These are phyloP conservation scores for Terana coerulea DNA, from an alignment of 768 basidiomycete genomes.

Conservation along the genomic window DNA sequence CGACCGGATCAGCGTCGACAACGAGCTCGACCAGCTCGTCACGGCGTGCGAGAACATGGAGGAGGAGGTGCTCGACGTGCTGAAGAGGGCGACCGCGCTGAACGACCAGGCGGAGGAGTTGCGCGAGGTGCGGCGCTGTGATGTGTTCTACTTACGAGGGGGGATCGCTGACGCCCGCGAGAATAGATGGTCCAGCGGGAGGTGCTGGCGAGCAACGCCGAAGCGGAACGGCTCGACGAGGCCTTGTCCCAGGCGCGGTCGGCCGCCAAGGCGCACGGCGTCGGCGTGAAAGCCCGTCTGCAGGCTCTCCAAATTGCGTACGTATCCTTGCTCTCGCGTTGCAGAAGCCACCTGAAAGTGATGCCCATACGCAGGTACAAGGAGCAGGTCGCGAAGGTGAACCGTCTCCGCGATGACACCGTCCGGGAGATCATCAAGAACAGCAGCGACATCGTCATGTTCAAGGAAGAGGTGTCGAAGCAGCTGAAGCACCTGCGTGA, in stretches of 20 bases:
- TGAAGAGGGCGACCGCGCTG: conserved; percentile 65
- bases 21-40: conserved; percentile 75
- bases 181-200: conserved; percentile 74
- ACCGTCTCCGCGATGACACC: conserved; percentile 73
- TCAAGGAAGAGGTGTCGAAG: conserved; percentile 75
- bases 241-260: conserved; percentile 73
- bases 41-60: conserved; percentile 79
- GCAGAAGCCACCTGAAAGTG: conserved; percentile 2
- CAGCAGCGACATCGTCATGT: conserved; percentile 77
- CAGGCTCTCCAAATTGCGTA: conserved; percentile 78
- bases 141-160: neutral
- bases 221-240: conserved; percentile 64
- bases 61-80: conserved; percentile 69
- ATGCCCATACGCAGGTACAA: conserved; percentile 49
- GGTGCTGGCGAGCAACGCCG: conserved; percentile 57
- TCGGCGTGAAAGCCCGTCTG: conserved; percentile 75
- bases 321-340: conserved; percentile 23
- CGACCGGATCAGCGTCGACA: conserved; percentile 75
- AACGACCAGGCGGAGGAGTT: conserved; percentile 79
- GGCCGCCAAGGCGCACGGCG: conserved; percentile 75
- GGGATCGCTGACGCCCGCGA: neutral
- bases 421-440: conserved; percentile 80
- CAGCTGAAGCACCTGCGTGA: conserved; percentile 65
- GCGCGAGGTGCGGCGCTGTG: conserved; percentile 55
- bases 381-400: conserved; percentile 75